These are phyloP conservation scores for Spirogloea muscicola DNA, from an alignment of 139 green algal genomes.

Conservation along the genomic window DNA sequence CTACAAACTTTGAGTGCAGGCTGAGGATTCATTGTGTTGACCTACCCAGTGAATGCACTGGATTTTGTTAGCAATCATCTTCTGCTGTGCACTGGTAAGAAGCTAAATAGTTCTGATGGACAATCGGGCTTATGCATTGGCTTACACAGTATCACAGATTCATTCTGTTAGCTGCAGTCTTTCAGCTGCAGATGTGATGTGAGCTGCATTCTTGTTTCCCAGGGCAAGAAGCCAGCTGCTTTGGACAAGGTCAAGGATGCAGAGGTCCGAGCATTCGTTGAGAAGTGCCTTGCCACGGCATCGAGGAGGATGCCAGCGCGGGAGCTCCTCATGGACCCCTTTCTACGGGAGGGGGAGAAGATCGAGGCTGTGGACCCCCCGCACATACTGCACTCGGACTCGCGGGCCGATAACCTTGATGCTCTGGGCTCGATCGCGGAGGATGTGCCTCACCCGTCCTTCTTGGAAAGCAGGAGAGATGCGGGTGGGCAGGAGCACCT, in stretches of 20 bases:
- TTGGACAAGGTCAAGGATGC: conserved; percentile 71
- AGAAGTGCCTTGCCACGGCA: conserved; percentile 72
- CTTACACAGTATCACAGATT: not conserved
- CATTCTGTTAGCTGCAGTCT: not conserved
- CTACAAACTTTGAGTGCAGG: too few relatives aligned
- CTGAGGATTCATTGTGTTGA: too few relatives aligned
- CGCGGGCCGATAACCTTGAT: conserved; percentile 35
- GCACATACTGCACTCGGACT: not conserved
- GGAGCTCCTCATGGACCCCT: conserved; percentile 84
- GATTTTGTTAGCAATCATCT: too few relatives aligned
- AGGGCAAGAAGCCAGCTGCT: conserved; percentile 71
- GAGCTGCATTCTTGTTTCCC: not conserved
- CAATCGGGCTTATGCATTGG: not conserved
- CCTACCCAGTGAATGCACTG: too few relatives aligned
- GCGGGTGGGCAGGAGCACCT: not conserved
- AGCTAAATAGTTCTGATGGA: not conserved
- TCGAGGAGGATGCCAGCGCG: conserved; percentile 69
- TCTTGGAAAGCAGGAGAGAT: not conserved
- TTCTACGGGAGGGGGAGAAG: conserved; percentile 56
- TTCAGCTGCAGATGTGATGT: not conserved
- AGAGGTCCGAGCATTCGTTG: conserved; percentile 83
- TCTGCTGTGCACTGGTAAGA: too few relatives aligned
- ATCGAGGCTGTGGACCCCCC: not conserved
- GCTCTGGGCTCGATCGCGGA: conserved; percentile 28
- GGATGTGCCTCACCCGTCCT: not conserved